Percentiles rank a stretch among this genome's conserved stretches.
Conservation (phyloP, 345 rosid species). For the Gynandropsis gynandra region DNA sequence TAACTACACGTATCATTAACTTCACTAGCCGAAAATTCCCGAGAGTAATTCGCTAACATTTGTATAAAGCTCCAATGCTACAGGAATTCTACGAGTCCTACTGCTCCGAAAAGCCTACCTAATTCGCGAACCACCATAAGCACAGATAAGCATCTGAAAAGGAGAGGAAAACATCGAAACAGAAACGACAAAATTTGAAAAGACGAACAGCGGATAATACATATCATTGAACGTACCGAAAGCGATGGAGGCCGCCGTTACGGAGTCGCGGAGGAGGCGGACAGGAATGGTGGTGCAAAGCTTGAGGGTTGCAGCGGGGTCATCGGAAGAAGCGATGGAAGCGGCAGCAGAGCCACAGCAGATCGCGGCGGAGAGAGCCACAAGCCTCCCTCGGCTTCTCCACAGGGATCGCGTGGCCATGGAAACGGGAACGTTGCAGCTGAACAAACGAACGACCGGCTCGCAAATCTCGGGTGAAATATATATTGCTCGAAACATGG, state of each 20-base stretch:
- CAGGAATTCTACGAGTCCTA: not conserved
- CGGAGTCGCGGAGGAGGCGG: conserved; percentile 61
- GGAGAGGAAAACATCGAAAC: not conserved
- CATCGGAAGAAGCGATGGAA: conserved; percentile 54
- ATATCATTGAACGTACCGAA: conserved; percentile 43
- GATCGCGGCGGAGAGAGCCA: conserved; percentile 49
- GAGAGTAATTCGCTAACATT: not conserved
- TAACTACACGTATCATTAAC: no score
- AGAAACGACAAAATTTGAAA: not conserved
- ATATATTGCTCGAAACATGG: no score
- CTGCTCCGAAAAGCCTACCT: not conserved
- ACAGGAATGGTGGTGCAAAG: conserved; percentile 71
- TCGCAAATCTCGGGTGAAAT: not conserved
- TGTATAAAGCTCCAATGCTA: not conserved
- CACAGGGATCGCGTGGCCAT: conserved; percentile 68
- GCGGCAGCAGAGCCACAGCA: conserved; percentile 59
- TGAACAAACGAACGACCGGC: not conserved
- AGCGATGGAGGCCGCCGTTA: conserved; percentile 77
- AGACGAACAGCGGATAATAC: not conserved
- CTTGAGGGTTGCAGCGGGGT: conserved; percentile 61
- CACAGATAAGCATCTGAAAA: not conserved
- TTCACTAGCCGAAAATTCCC: not conserved
- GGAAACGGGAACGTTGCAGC: conserved; percentile 10
- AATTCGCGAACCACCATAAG: not conserved
- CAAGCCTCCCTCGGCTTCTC: conserved; percentile 55